Evolutionary conservation across 768 basidiomycete genomes (phyloP), one percentile per base, ranked within the genome.

Genomic region (Nidularia sp.): DNA sequence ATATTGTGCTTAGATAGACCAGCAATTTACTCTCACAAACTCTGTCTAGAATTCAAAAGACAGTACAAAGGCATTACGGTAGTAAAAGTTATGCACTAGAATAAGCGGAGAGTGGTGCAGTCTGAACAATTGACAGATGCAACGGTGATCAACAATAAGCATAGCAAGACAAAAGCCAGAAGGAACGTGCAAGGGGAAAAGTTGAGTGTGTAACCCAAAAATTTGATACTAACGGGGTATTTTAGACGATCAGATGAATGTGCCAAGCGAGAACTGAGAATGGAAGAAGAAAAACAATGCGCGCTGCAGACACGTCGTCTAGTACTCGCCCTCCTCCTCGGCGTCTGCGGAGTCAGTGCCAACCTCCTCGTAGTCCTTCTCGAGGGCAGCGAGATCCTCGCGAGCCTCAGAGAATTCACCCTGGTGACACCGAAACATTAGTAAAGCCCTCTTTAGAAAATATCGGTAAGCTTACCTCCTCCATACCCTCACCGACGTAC

Each of bases 351-450:
- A 78, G 61, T 79, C 79, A 32, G 70, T 74, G 56, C 76, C 79
- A 62, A 80, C 93, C 67, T 97, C 92, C 68, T 93, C 91, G 62
- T 93, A 94, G 59, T 93, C 93, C 71, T 93, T 97, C 79, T 98
- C 96, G 51, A 99, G 85, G n/a, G 96, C 96, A n/a, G 96, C 97
- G 53, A 99, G 86, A 69, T 99, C 96, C 75, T 99, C 97, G 54
- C 96, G 89, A 15, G 96, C 96, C 76, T 98, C 96, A 15, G 93
- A 95, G 77, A 98, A 98, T 75, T 99, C 96, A 68, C 96, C 96
- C 81, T 84, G 55, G 8, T 7, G 22, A 45, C n/a, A n/a, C 8
- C 25, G 25, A 13, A 48, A 25, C 31, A 48, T 34, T 31, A 33
- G 29, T 9, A 45, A 48, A 48, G 6, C 9, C 9, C 10, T 7